phyloP scores from a whole-genome alignment of 352 stramenopile genomes.

The Elongisporangium prolatum region DNA sequence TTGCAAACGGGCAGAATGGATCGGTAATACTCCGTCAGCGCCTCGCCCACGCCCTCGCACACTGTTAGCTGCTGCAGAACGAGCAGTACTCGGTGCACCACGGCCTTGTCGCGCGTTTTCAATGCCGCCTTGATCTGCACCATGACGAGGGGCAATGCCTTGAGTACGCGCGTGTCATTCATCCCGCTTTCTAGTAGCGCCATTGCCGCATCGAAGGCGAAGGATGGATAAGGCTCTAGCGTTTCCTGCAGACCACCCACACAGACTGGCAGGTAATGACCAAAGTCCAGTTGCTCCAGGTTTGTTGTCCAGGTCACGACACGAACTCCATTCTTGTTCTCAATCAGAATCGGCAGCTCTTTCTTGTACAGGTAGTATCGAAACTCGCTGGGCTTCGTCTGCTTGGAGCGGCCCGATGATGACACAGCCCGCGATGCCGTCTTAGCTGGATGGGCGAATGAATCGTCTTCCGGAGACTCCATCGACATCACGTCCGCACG shows the following conservation, averaged over 20 bases:
- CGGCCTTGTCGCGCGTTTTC: conserved; percentile 51
- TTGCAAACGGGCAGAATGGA: conserved; percentile 77
- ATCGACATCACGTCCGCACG: background rate
- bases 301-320: conserved; percentile 54
- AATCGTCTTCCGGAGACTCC: background rate
- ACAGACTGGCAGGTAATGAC: conserved; percentile 70
- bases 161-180: conserved; percentile 41
- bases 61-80: conserved; percentile 71
- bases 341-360: conserved; percentile 57
- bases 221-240: conserved; percentile 67
- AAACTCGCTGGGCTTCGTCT: conserved; percentile 68
- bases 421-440: conserved; percentile 26
- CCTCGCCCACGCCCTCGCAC: conserved; percentile 61
- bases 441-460: conserved; percentile 2
- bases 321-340: conserved; percentile 32
- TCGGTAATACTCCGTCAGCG: conserved; percentile 63
- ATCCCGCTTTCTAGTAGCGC: conserved; percentile 48
- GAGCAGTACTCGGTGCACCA: conserved; percentile 64
- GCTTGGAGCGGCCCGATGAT: conserved; percentile 44
- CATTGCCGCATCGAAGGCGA: conserved; percentile 69
- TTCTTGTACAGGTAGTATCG: conserved; percentile 63
- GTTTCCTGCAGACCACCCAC: conserved; percentile 63
- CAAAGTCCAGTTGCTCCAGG: conserved; percentile 56
- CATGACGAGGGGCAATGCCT: conserved; percentile 51
- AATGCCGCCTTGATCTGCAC: conserved; percentile 61